Conservation (phyloP, 305 asterid genomes). For the Solanum chacoense region DNA sequence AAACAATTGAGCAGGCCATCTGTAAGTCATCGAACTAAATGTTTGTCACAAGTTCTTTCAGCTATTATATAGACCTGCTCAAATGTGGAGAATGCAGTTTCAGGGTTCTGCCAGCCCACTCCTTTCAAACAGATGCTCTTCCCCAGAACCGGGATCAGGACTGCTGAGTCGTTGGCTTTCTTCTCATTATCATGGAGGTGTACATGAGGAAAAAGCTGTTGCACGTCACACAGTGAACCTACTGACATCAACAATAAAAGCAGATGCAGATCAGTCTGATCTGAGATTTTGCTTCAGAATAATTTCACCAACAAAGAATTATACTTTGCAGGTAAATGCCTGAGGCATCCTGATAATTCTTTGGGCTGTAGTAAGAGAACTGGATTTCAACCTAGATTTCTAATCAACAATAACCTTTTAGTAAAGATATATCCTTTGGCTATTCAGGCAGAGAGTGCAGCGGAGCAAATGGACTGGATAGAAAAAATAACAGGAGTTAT, state of each 20-base stretch:
- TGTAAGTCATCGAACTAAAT: constrained; percentile 41
- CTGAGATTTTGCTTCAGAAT: constrained; percentile 96
- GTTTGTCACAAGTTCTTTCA: not conserved
- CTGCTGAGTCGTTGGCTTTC: constrained; percentile 97
- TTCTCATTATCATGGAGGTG: constrained; percentile 95
- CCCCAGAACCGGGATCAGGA: constrained; percentile 88
- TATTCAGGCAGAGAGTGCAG: constrained; percentile 94
- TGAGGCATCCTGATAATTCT: not conserved
- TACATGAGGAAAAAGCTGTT: constrained; percentile 95
- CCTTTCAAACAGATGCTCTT: constrained; percentile 83
- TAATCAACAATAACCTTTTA: not conserved
- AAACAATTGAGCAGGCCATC: constrained; percentile 92
- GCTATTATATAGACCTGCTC: not conserved
- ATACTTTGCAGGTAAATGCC: constrained; percentile 77
- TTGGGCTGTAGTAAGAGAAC: not conserved
- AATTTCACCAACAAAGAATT: constrained; percentile 95
- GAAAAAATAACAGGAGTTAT: constrained; percentile 99
- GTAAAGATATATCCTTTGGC: constrained; percentile 17
- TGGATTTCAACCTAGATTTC: not conserved
- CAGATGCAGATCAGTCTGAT: constrained; percentile 98
- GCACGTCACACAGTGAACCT: constrained; percentile 98
- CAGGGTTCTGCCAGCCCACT: constrained; percentile 85
- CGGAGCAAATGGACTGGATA: constrained; percentile 99
- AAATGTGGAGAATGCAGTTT: constrained; percentile 4
- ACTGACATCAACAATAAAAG: constrained; percentile 95